Base-by-base conservation (phyloP, 2,329 filamentous ascomycete species). In the Rutstroemia sydowiana region DNA sequence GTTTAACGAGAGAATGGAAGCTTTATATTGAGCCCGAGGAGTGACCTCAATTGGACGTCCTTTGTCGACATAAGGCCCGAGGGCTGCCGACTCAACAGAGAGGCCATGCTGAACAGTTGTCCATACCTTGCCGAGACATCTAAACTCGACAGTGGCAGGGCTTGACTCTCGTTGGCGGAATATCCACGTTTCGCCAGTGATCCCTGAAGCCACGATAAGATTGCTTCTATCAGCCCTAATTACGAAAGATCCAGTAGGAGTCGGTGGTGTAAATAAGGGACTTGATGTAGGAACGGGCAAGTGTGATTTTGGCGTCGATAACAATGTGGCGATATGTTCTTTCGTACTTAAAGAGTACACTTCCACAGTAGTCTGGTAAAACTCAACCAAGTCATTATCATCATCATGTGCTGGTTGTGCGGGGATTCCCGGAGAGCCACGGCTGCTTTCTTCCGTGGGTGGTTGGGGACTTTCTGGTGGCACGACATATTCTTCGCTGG, bases 321-420 rank as follows among this genome's bases (percentile, higher is more conserved):
- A 83, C 8, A 97, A 73, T 0, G 87, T 85, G 23, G 84, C 79
- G 50, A 96, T 70, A 51, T 81, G 79, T 55, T 79, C 76, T 61
- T 83, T 84, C n/a, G 84, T 87, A 60, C 79, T 82, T 54, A 97
- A 72, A 1, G 91, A 96, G 68, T 92, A 95, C 0, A 97, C 74
- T 60, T 96, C 89, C 5, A 95, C 88, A 0, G 85, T 85, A 0
- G 91, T 96, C 68, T 95, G 90, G 63, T 92, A 95, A 43, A 77
- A 76, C 45, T 80, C 77, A 53, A 83, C 73, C 5, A 45, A 28
- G 14, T 39, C 50, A 26, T 66, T 21, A 60, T 36, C 70, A 21
- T 36, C 64, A 55, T 49, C 61, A 32, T 56, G 52, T 64, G 59
- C 49, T 68, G 70, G 31, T 61, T 70, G 48, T 67, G 61, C 51